Evolutionary conservation across 2,329 filamentous ascomycete species (phyloP), one percentile per base, ranked within the genome.

Genomic region (Ascochyta koolunga): DNA sequence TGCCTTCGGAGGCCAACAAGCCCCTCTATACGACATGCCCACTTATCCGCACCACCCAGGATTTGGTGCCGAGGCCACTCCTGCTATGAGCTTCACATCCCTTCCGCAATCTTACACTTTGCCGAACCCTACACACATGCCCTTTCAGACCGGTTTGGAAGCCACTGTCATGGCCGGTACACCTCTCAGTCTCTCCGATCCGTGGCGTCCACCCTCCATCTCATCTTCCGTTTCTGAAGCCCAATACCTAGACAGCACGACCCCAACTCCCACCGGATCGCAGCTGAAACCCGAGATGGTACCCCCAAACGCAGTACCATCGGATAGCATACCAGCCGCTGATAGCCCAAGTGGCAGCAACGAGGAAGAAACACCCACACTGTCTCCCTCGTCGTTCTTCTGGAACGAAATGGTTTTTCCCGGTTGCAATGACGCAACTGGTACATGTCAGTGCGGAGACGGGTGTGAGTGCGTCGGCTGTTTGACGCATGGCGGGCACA

Each of bases 401-500:
- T 72, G 72, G 67, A 69, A 73, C 43, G 64, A 73, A 40, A 64
- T 75, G 57, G 66, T 65, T 0, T 58, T 76, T 1, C 74, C 75
- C 5, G 65, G 75, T 15, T 83, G 81, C 62, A 77, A 76, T 29
- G 77, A 83, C 54, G 67, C 74, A 3, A 79, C 76, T 5, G 81
- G 80, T 3, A 81, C 76, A 22, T 83, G 81, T 52, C 78, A 79
- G 57, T 83, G 81, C 51, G 80, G 79, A 15, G 78, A 78, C 50
- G 80, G 80, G 33, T 83, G 81, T 60, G 75, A 69, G 49, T 83
- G 81, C 58, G 72, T 80, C n/a, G 80, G 80, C 13, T 83, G 81
- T 59, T 68, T 82, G 11, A 82, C 79, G 3, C 81, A 83, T 50
- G 78, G 76, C 18, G 80, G 79, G 3, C 80, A 82, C 51, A 77